Conservation (phyloP, 768 basidiomycete species). For the Mrakia blollopis region DNA sequence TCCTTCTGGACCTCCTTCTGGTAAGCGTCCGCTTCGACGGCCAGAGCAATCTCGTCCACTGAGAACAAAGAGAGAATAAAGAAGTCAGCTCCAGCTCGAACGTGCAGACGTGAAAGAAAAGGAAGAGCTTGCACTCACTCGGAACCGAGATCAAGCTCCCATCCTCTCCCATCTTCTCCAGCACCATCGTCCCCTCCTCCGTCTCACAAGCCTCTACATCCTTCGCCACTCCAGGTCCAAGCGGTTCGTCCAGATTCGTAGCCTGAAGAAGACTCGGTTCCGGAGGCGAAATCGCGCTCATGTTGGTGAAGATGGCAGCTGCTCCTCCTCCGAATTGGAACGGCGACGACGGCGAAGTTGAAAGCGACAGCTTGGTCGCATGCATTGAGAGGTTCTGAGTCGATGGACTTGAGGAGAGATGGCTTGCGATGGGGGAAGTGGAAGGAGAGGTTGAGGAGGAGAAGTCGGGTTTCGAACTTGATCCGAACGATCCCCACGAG, state of each 20-base stretch:
- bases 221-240: constrained; percentile 42
- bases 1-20: constrained; percentile 3
- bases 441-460: constrained; percentile 17
- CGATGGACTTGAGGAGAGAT: background rate
- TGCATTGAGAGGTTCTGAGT: constrained; percentile 14
- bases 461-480: background rate
- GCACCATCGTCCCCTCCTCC: background rate
- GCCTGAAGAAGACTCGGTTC: constrained; percentile 41
- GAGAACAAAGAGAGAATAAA: background rate
- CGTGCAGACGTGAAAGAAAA: too few relatives aligned
- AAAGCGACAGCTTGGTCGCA: constrained; percentile 30
- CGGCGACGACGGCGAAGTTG: constrained; percentile 30
- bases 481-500: constrained; percentile 1
- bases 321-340: constrained; percentile 22
- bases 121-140: background rate
- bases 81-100: background rate
- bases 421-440: background rate
- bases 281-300: constrained; percentile 40
- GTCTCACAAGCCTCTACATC: constrained; percentile 34
- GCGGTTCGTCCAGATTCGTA: constrained; percentile 37
- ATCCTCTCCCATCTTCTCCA: background rate
- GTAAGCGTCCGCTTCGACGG: background rate
- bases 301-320: constrained; percentile 32
- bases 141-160: constrained; percentile 3
- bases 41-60: constrained; percentile 8